These are phyloP conservation scores for Lichenothelia convexa DNA, from an alignment of 495 filamentous ascomycete genomes.

Conservation along the genomic window DNA sequence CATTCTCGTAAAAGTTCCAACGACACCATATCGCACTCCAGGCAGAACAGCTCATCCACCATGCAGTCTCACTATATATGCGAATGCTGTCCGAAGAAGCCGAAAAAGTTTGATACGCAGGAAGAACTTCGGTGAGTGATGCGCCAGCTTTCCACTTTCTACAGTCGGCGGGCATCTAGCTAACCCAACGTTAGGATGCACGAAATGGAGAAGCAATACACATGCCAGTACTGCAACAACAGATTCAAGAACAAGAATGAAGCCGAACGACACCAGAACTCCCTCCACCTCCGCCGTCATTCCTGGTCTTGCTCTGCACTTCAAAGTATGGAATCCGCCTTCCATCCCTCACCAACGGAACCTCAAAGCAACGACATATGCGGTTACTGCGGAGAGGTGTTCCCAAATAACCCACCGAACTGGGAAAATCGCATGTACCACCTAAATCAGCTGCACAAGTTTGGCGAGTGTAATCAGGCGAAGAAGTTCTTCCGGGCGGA, in stretches of 20 bases:
- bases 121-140: constrained; percentile 66
- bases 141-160: neutral
- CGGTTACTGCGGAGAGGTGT: constrained; percentile 93
- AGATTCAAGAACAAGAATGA: constrained; percentile 99
- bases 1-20: constrained; percentile 26
- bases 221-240: constrained; percentile 79
- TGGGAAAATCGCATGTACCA: constrained; percentile 78
- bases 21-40: constrained; percentile 17
- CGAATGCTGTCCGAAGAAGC: constrained; percentile 96
- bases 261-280: constrained; percentile 93
- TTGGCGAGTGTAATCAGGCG: constrained; percentile 90
- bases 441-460: constrained; percentile 82
- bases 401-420: constrained; percentile 57
- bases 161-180: too few relatives aligned
- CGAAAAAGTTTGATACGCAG: constrained; percentile 83
- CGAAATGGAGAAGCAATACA: constrained; percentile 90
- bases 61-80: constrained; percentile 51
- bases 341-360: constrained; percentile 53
- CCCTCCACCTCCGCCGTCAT: constrained; percentile 82
- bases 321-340: constrained; percentile 52
- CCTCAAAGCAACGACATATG: constrained; percentile 57
- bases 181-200: constrained; percentile 36
- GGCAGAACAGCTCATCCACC: constrained; percentile 20
- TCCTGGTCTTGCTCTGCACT: constrained; percentile 94
- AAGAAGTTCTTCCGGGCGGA: constrained; percentile 98